Evolutionary conservation across 2,329 filamentous ascomycete species (phyloP), one percentile per base, ranked within the genome.

Genomic region (Gliomastix tumulicola): DNA sequence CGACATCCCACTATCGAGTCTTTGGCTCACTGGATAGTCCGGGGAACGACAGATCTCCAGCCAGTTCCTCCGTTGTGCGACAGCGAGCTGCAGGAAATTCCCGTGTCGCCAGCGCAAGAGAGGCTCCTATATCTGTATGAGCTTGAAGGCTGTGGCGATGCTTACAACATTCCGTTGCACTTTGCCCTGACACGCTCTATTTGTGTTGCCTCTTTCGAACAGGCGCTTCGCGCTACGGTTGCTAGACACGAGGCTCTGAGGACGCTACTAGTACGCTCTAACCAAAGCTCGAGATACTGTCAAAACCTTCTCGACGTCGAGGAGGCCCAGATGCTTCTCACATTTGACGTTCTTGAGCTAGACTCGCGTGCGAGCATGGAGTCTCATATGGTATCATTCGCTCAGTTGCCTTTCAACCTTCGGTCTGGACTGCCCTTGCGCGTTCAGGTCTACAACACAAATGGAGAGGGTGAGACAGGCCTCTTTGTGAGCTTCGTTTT

Each of bases 401-500:
- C n/a, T n/a, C n/a, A n/a, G n/a, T n/a, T n/a, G n/a, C n/a, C n/a
- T n/a, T n/a, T n/a, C n/a, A n/a, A n/a, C n/a, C n/a, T n/a, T n/a
- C n/a, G n/a, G n/a, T n/a, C n/a, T n/a, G n/a, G n/a, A n/a, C n/a
- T n/a, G n/a, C n/a, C n/a, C n/a, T n/a, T n/a, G n/a, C n/a, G n/a
- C n/a, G n/a, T n/a, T n/a, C n/a, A n/a, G n/a, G n/a, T n/a, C n/a
- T n/a, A n/a, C n/a, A n/a, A n/a, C n/a, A n/a, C n/a, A n/a, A n/a
- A n/a, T n/a, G n/a, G n/a, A n/a, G n/a, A n/a, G n/a, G n/a, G n/a
- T n/a, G n/a, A n/a, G n/a, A n/a, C n/a, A n/a, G n/a, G n/a, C n/a
- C n/a, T n/a, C n/a, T 34, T 34, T 13, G 16, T 22, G 4, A 34
- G 32, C 19, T 20, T 36, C 31, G 16, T 31, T 16, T 30, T 36